Base-by-base conservation (phyloP, 2,329 filamentous ascomycete species). In the Ilyonectria sp. region DNA sequence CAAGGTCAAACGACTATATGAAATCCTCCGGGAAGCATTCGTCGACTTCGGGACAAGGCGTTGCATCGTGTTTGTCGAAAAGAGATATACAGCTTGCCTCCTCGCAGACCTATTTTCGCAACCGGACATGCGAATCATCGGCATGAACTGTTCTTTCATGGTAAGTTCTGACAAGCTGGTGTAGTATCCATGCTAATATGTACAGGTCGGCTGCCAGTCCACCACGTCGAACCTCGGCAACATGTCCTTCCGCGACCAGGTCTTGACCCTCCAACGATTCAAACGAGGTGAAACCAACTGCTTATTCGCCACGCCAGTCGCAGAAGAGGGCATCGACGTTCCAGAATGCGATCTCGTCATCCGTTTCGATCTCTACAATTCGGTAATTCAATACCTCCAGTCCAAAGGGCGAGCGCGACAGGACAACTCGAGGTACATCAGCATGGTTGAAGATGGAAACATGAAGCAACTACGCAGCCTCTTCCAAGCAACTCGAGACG, bases 331-430 rank as follows among this genome's bases (percentile, higher is more conserved):
- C 0, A 85, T 92, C 13, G 90, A 92, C 72, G 87, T 92, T 54
- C 90, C 90, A 0, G 89, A 91, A 62, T 92, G 90, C 78, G 91
- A 92, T 70, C 77, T 91, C 1, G 84, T 92, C 33, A 85, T 93
- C 66, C 82, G 95, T 2, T 99, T 98, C 75, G 94, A 98, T 77
- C 87, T 97, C 2, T 97, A 94, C 80, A 86, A 87, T 11, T 98
- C 95, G 0, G 90, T 97, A 79, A 98, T 98, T 59, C 93, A 97
- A 76, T 98, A 98, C 77, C 91, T 98, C 21, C 96, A 99, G 79
- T 98, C 95, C 15, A 89, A 94, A 69, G 96, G 96, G 0, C 89
- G 96, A 60, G 96, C 96, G 13, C 89, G 96, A 44, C 92, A 94
- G 74, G 80, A 82, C 1, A 87, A 92, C 61, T 98, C 96, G 0